These are phyloP conservation scores for Mycena belliarum DNA, from an alignment of 768 basidiomycete species.

Conservation along the genomic window DNA sequence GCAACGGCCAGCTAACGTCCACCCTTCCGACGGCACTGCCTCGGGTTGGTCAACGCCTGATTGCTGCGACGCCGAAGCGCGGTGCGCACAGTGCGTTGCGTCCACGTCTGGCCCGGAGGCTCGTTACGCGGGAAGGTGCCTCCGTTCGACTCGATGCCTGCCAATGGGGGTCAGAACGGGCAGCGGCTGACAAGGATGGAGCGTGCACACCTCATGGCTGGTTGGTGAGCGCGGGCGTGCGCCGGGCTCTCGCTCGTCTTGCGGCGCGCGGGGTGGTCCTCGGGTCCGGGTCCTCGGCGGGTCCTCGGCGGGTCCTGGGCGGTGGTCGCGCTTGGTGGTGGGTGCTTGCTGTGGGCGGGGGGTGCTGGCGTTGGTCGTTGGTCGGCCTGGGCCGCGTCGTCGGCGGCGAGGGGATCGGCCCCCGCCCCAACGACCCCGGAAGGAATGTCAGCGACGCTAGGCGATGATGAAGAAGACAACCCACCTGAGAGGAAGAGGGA, in stretches of 20 bases:
- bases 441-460: not conserved
- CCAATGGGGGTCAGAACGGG: not conserved
- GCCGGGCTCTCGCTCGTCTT: not conserved
- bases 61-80: not conserved
- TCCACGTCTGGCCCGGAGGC: not conserved
- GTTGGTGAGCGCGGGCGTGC: not conserved
- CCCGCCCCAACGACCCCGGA: not conserved
- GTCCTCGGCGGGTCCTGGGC: too few species aligned
- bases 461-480: not conserved
- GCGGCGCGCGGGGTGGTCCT: not conserved
- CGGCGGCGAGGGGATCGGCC: not conserved
- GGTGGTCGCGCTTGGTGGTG: not conserved
- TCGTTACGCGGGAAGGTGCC: not conserved
- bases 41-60: not conserved
- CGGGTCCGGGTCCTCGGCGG: too few species aligned
- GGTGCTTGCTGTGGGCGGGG: not conserved
- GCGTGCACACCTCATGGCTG: not conserved
- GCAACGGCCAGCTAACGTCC: not conserved
- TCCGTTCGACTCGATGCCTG: not conserved
- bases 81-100: not conserved
- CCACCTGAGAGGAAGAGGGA: not conserved
- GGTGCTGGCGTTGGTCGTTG: too few species aligned
- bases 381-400: not conserved
- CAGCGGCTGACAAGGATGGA: not conserved
- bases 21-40: constrained; percentile 2